phyloP scores from a whole-genome alignment of 768 basidiomycete species.

The Boletus reticulatus region DNA sequence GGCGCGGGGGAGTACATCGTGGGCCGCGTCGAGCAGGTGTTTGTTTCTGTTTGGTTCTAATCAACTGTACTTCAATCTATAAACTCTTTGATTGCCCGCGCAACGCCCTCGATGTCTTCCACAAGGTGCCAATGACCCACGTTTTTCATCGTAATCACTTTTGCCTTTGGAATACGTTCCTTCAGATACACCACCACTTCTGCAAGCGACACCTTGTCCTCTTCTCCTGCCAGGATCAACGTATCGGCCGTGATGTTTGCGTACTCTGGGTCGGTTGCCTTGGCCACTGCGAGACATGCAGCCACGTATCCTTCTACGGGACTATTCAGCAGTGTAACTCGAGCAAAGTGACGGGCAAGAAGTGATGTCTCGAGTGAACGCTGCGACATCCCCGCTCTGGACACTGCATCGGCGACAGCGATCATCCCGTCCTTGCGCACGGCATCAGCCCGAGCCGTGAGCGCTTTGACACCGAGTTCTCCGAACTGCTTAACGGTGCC shows the following conservation, averaged over 20 bases:
- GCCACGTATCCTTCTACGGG: not conserved
- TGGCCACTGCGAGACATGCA: not conserved
- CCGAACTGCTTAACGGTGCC: not conserved
- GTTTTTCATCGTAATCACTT: not conserved
- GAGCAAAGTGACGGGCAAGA: slow-evolving; percentile 1
- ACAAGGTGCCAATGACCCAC: slow-evolving; percentile 2
- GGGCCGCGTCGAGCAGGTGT: slow-evolving; percentile 17
- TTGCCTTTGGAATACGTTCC: not conserved
- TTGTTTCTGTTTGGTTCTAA: slow-evolving; percentile 18
- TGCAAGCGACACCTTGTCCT: not conserved
- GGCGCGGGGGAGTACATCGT: slow-evolving; percentile 38
- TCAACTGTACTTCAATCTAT: not conserved
- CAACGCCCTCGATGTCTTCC: slow-evolving; percentile 6
- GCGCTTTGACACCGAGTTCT: not conserved
- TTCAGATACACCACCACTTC: not conserved
- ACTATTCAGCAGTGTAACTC: not conserved
- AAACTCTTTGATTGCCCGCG: not conserved
- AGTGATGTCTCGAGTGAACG: not conserved
- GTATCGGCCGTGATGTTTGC: not conserved
- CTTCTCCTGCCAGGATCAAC: slow-evolving; percentile 2
- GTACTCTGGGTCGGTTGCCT: not conserved
- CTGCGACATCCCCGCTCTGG: slow-evolving; percentile 1
- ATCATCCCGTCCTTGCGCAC: slow-evolving; percentile 8
- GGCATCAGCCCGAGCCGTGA: not conserved
- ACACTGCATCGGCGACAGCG: not conserved